Conservation (phyloP, 495 filamentous ascomycete genomes). For the Penicillium cosmopolitanum region DNA sequence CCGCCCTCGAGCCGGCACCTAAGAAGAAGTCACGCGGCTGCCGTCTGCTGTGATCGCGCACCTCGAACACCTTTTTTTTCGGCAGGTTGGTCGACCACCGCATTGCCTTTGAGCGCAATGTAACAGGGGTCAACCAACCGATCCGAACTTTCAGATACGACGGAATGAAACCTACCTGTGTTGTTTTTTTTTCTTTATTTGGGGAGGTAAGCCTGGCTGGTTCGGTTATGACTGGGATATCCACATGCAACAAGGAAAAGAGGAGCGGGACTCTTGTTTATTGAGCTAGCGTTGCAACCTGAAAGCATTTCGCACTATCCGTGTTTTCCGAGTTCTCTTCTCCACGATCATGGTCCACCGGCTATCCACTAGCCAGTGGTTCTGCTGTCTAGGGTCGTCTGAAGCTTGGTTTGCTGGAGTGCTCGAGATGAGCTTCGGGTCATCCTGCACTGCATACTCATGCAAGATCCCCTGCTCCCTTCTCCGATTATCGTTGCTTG, state of each 20-base stretch:
- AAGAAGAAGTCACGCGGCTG: constrained; percentile 63
- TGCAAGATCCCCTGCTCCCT: too few species aligned
- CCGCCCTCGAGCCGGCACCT: constrained; percentile 81
- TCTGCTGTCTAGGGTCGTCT: neutral
- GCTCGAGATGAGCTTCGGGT: neutral
- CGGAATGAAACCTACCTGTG: constrained; percentile 30
- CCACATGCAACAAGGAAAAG: constrained; percentile 12
- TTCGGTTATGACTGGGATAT: constrained; percentile 22
- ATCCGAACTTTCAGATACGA: constrained; percentile 28
- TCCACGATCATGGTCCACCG: neutral
- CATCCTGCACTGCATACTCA: neutral
- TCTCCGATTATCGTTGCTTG: neutral
- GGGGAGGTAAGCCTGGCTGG: constrained; percentile 23
- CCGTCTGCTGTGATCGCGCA: constrained; percentile 42
- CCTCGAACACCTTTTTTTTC: constrained; percentile 14
- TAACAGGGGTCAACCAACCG: neutral
- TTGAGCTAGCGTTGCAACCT: constrained; percentile 29
- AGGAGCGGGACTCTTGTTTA: constrained; percentile 14
- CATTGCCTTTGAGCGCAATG: constrained; percentile 9
- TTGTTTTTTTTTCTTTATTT: constrained; percentile 28
- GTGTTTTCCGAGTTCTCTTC: neutral
- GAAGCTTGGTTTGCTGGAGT: neutral
- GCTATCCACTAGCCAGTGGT: neutral
- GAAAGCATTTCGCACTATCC: constrained; percentile 21
- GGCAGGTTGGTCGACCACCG: constrained; percentile 27